A percentile compares a stretch with the other conserved stretches of the same genome.
Conservation (phyloP, 192 early-diverging fungal species). For the Ramicandelaber brevisporus region DNA sequence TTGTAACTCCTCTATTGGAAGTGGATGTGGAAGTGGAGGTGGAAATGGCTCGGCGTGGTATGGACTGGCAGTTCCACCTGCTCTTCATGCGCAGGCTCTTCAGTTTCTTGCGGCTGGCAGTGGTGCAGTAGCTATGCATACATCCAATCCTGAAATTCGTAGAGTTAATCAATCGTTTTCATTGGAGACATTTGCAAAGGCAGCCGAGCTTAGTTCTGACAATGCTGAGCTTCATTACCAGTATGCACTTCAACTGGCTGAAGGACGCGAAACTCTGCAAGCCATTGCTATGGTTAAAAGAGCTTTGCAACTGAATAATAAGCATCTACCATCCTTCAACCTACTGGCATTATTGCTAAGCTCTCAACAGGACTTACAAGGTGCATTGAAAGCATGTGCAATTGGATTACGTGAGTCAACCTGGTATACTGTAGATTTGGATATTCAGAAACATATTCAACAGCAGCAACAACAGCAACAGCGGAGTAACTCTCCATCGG, state of each 20-base stretch:
- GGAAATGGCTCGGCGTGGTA: conserved; percentile 13
- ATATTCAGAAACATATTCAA: too few species aligned
- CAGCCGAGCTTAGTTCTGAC: conserved; percentile 20
- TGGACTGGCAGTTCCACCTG: conserved; percentile 7
- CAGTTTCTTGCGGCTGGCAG: too few species aligned
- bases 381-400: conserved; percentile 35
- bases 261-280: conserved; percentile 28
- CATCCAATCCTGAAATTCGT: conserved; percentile 31
- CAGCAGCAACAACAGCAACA: too few species aligned
- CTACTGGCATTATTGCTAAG: conserved; percentile 35
- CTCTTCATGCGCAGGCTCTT: conserved; percentile 1
- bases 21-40: conserved; percentile 13
- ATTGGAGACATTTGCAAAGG: conserved; percentile 18
- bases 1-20: too few species aligned
- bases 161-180: conserved; percentile 31
- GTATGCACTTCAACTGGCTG: conserved; percentile 37
- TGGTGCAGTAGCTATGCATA: conserved; percentile 13
- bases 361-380: conserved; percentile 31
- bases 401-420: conserved; percentile 30
- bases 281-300: conserved; percentile 25
- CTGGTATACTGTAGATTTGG: conserved; percentile 14
- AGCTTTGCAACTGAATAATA: conserved; percentile 20
- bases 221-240: conserved; percentile 33
- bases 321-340: conserved; percentile 45
- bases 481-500: too few species aligned